Base-by-base conservation (phyloP, 2,329 filamentous ascomycete genomes). In the Phaeoacremonium minimum region DNA sequence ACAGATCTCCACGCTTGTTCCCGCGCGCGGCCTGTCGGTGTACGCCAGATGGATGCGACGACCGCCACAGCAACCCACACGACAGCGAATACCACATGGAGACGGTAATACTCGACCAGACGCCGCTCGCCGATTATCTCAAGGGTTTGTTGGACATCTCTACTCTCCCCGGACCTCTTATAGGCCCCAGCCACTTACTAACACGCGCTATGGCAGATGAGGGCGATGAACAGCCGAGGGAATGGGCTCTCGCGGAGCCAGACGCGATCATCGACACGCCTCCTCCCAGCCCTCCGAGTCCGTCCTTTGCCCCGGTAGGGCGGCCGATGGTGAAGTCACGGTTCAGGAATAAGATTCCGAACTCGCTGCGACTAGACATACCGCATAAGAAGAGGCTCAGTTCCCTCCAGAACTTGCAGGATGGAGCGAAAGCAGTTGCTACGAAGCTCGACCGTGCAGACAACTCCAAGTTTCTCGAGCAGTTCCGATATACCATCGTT, bases 401-500 rank as follows among this genome's bases (percentile, higher is more conserved):
- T 29, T 63, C 68, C 13, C 57, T 75, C 40, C 64, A 66, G 43
- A 64, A 65, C 73, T 34, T 35, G 32, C n/a, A n/a, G n/a, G 22
- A 26, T 26, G 22, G 22, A 9, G 22, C 22, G 22, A 75, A 73
- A 50, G 83, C 77, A 8, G 74, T 90, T 40, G 85, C 84, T 46
- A 81, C 83, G 28, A 76, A 78, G 43, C 74, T 95, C 44, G 83
- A 86, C 37, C 75, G 83, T 46, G 80, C 77, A 48, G 89, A 95
- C 50, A 94, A 90, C 55, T 75, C 83, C 48, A 83, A 82, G 47
- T 95, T 96, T 52, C 73, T 95, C 41, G 90, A 96, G 61, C 85
- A 89, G 55, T 96, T 96, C 53, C 85, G 90, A 45, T 96, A 96
- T 63, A 85, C 87, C 15, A 87, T 96, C 46, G 85, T 96, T 53